These are phyloP conservation scores for Coemansia aciculifera DNA, from an alignment of 192 early-diverging fungal genomes.

Conservation along the genomic window DNA sequence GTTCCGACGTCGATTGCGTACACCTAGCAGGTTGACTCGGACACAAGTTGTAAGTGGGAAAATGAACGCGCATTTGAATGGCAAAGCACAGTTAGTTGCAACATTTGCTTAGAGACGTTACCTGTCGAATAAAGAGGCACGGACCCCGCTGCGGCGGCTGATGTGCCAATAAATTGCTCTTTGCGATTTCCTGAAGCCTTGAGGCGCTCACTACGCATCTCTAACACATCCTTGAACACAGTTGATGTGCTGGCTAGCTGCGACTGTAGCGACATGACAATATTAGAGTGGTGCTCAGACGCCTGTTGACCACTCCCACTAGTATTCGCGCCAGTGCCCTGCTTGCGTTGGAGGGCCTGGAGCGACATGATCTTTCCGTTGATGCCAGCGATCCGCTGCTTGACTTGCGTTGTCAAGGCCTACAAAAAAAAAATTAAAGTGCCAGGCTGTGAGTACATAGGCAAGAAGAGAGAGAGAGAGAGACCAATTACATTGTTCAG, in stretches of 20 bases:
- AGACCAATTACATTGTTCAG: background rate
- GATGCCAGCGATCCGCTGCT: conserved; percentile 93
- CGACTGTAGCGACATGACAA: conserved; percentile 90
- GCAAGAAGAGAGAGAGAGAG: background rate
- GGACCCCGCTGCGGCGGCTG: conserved; percentile 23
- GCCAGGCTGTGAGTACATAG: background rate
- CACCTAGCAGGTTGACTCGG: conserved; percentile 30
- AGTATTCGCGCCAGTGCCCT: conserved; percentile 46
- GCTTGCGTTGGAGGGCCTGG: conserved; percentile 57
- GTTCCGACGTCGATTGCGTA: conserved; percentile 45
- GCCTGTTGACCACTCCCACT: conserved; percentile 62
- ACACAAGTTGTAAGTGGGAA: background rate
- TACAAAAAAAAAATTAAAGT: conserved; percentile 16
- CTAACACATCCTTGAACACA: conserved; percentile 93
- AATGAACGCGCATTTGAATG: background rate
- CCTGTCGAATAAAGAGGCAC: conserved; percentile 33
- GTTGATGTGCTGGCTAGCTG: conserved; percentile 87
- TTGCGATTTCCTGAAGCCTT: conserved; percentile 85
- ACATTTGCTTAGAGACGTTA: conserved; percentile 14
- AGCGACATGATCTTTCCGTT: conserved; percentile 92
- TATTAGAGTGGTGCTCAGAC: conserved; percentile 86
- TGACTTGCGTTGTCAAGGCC: conserved; percentile 89
- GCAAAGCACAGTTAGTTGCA: background rate
- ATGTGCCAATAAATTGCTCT: conserved; percentile 81
- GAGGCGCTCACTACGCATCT: conserved; percentile 93